Evolutionary conservation across 805 yeast genomes (phyloP).

Genomic region (Lachancea quebecensis): DNA sequence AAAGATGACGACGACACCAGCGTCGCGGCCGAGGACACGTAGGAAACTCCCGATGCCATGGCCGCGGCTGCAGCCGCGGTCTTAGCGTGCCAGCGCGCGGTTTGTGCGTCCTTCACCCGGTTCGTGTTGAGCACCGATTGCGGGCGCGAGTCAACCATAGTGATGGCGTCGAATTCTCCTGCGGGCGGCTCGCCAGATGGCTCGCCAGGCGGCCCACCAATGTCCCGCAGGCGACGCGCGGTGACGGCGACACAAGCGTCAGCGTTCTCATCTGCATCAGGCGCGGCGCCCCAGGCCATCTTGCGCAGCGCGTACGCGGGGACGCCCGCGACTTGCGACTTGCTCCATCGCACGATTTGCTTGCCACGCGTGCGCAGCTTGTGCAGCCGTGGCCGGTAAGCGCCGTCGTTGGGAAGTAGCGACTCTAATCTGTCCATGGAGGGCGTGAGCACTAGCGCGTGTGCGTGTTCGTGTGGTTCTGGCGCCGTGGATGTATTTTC

Average conservation of each 20-base stretch:
- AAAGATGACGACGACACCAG: slow-evolving; percentile 6
- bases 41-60: slow-evolving; percentile 1
- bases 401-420: slow-evolving; percentile 2
- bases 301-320: slow-evolving; percentile 3
- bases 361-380: slow-evolving; percentile 9
- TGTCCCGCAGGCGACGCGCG: too few relatives aligned
- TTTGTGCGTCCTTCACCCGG: slow-evolving; percentile 6
- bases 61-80: background rate
- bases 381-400: slow-evolving; percentile 5
- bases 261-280: background rate
- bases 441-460: background rate
- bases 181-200: background rate
- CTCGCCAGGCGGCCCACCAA: too few relatives aligned
- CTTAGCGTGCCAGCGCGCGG: slow-evolving; percentile 5
- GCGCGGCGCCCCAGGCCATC: slow-evolving; percentile 1
- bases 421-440: slow-evolving; percentile 5
- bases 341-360: slow-evolving; percentile 7
- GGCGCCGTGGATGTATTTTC: too few relatives aligned
- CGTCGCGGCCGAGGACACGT: slow-evolving; percentile 6
- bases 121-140: background rate
- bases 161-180: slow-evolving; percentile 4
- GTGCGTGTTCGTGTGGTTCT: too few relatives aligned
- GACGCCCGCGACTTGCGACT: slow-evolving; percentile 3
- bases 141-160: slow-evolving; percentile 4
- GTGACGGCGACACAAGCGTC: background rate